Base-by-base conservation (phyloP, 306 rosid genomes). In the Sicyos baderoa region DNA sequence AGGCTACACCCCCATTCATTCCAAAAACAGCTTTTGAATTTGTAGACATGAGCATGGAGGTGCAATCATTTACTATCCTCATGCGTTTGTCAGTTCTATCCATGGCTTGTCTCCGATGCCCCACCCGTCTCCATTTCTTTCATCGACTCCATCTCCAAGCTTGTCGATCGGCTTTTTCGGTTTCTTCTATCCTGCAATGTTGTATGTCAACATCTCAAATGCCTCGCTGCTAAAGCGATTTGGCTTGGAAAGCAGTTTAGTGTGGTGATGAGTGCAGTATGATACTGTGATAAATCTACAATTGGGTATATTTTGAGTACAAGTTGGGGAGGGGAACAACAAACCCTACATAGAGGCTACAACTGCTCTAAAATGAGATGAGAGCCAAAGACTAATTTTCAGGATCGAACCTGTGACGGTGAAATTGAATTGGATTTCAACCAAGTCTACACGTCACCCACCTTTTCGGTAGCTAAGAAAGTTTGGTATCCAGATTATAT, bases 151-250 rank as follows among this genome's bases (percentile, higher is more conserved):
- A 84, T 89, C 72, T 89, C 97, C 86, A 86, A 76, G 87, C 88
- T 91, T 32, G 76, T 58, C 53, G 86, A 76, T 22, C 87, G 83
- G 79, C 86, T 87, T 82, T 76, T 89, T 76, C 96, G 79, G 62
- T 82, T 89, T 75, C 96, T 86, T 77, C 97, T 86, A 80, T 91
- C 96, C 97, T 91, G 90, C 50, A 52, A 18, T 18, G 56, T 19
- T 7, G 5, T 12, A 5, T 45, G 35, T 22, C 13, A 45, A 65
- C 12, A 19, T 63, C 70, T 63, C 11, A 11, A 21, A 21, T 14
- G 7, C 13, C 25, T 9, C 6, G 10, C 23, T 61, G 25, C 50
- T 17, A 61, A 35, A 16, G 35, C 7, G 16, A 60, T 2, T 35
- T 17, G 50, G 50, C 35, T 59, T 2, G 11, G 51, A 5, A 62